Evolutionary conservation across 2,329 filamentous ascomycete species (phyloP).

Genomic region (Stemphylium lycopersici): DNA sequence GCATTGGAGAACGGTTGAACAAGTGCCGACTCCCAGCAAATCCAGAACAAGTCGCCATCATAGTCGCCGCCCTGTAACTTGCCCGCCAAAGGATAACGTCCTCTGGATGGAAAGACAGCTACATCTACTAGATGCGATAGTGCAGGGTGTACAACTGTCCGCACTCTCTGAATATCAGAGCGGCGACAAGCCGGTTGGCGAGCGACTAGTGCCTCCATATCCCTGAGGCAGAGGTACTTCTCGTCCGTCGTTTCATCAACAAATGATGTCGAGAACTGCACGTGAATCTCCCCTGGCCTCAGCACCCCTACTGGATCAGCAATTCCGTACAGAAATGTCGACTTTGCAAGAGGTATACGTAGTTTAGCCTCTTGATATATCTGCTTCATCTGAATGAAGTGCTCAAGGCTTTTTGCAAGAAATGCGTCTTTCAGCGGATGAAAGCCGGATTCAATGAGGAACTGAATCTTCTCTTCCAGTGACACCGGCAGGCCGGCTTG

Average conservation of each 20-base stretch:
- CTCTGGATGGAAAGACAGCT: conserved; percentile 74
- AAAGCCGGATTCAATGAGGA: conserved; percentile 60
- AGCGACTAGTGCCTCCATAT: conserved; percentile 68
- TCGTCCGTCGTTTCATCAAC: conserved; percentile 59
- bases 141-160: conserved; percentile 59
- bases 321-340: conserved; percentile 69
- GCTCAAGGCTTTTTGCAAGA: conserved; percentile 57
- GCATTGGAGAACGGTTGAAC: conserved; percentile 72
- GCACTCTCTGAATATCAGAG: conserved; percentile 72
- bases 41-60: conserved; percentile 78
- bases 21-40: conserved; percentile 73
- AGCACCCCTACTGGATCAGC: conserved; percentile 69
- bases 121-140: conserved; percentile 76
- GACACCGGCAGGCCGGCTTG: conserved; percentile 34
- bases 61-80: conserved; percentile 81
- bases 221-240: conserved; percentile 60
- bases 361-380: conserved; percentile 61
- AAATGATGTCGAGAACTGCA: conserved; percentile 70
- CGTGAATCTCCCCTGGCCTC: conserved; percentile 68
- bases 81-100: conserved; percentile 67
- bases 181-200: conserved; percentile 72
- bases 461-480: conserved; percentile 34
- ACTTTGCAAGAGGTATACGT: conserved; percentile 66
- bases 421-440: conserved; percentile 56
- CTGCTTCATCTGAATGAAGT: conserved; percentile 60